Base-by-base conservation (phyloP, 306 rosid species). In the Begonia loranthoides region DNA sequence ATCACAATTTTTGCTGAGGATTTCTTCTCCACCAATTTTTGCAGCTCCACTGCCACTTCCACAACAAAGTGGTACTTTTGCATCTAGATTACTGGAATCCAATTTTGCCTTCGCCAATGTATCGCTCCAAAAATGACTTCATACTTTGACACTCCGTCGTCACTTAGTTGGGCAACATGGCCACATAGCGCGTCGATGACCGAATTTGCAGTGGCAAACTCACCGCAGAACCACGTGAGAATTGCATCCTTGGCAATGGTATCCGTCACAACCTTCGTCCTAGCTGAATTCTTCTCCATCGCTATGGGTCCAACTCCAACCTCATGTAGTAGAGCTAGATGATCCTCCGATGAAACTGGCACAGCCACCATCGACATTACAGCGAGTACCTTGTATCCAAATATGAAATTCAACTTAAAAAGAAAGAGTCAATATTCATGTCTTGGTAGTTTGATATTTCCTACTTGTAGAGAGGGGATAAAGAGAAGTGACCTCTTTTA, bases 71-170 rank as follows among this genome's bases (percentile, higher is more conserved):
- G 96, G 39, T 92, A 83, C 73, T 83, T 92, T 75, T 92, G 99
- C 96, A 92, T 86, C 79, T 92, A 96, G 45, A 92, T 77, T 22
- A 92, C 78, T 3, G 94, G 96, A 66, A 92, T 86, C 99, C 99
- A 92, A 55, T 92, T 87, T 63, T 78, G 56, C 60, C 99, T 69
- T 44, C 99, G 77, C 12, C 84, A 73, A 61, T 92, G 99, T 34
- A 92, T 77, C 45, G 95, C 94, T 0, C 78, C 61, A 19, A 86
- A 86, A 1, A 70, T 59, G 1, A 72, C 59, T 9, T 56, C 67
- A 38, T 80, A 92, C 7, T 79, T 88, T 4, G 70, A 47, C 13
- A 54, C 64, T 1, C n/a, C n/a, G n/a, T 66, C 47, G 17, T 64
- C 75, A 13, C 71, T 51, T 17, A 83, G 54, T 52, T 65, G 79